Evolutionary conservation across 257 asterid genomes (phyloP), one percentile per base, ranked within the genome.

Genomic region (Penstemon barbatus): DNA sequence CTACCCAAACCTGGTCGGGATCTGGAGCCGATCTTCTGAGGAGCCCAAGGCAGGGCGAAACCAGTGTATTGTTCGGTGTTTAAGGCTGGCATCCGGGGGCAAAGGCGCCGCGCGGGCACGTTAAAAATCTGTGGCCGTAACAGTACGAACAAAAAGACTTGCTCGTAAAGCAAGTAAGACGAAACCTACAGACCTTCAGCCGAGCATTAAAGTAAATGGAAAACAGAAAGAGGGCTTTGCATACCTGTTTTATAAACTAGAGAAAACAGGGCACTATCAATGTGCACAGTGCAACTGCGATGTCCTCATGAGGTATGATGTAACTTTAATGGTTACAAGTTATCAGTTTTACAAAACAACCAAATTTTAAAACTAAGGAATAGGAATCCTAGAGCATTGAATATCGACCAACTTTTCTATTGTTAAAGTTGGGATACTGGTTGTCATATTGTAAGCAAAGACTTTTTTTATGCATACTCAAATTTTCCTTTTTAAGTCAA

Each of bases 241-340:
- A 1, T 90, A 92, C 77, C 92, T 92, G 72, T 89, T 92, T 80
- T 78, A 86, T 53, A 83, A 84, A 82, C 92, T 92, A 18, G 96
- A 89, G 64, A 86, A 80, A 70, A 76, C 70, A 50, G 90, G 82
- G 60, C 74, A 76, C 58, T 69, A 73, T 80, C 89, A 79, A 52
- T 92, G 97, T 69, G 93, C 84, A 61, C 97, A 86, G 65, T 90
- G 98, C 71, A 80, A 82, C 66, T 82, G 89, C 75, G 96, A 84
- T 74, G 96, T 89, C 61, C 86, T 71, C 4, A 76, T 81, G 78
- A 85, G 98, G 98, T 92, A 87, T 71, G 53, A 25, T 44, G 57
- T 68, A 19, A 55, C 67, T 71, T 19, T 63, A 41, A 13, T 40
- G 68, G 61, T 50, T 55, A 8, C 13, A 60, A 10, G 59, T 66